Evolutionary conservation across 495 filamentous ascomycete genomes (phyloP).

Genomic region (Trichoderma erinaceum): DNA sequence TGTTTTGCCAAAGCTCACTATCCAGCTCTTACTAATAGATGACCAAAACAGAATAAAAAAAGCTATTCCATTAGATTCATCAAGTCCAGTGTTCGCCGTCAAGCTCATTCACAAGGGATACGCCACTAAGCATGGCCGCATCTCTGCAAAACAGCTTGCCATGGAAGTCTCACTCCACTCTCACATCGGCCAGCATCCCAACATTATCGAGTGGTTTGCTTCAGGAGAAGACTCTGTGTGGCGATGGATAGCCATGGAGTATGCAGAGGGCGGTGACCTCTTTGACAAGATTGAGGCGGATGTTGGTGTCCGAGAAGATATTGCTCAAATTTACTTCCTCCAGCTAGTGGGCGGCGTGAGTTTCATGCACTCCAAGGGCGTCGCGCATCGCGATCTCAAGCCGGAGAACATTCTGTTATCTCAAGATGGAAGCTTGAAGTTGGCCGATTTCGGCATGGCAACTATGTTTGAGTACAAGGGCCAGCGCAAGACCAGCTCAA

Average conservation of each 20-base stretch:
- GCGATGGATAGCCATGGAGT: slow-evolving; percentile 98
- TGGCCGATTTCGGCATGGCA: slow-evolving; percentile 95
- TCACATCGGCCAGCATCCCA: slow-evolving; percentile 79
- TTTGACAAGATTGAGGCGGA: slow-evolving; percentile 99
- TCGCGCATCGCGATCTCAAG: slow-evolving; percentile 86
- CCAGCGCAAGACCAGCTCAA: slow-evolving; percentile 67
- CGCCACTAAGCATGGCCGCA: slow-evolving; percentile 78
- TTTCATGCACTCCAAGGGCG: slow-evolving; percentile 90
- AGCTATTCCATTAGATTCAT: slow-evolving; percentile 63
- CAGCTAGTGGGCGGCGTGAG: slow-evolving; percentile 85
- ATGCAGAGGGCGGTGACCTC: slow-evolving; percentile 89
- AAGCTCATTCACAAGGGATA: slow-evolving; percentile 98
- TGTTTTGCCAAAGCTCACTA: neutral
- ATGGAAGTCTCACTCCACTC: slow-evolving; percentile 86
- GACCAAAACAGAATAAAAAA: slow-evolving; percentile 73
- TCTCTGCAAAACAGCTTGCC: slow-evolving; percentile 78
- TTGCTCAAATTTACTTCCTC: slow-evolving; percentile 93
- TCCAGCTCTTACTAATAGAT: slow-evolving; percentile 5
- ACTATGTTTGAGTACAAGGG: slow-evolving; percentile 89
- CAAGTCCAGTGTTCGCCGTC: slow-evolving; percentile 81
- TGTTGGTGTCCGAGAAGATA: slow-evolving; percentile 82
- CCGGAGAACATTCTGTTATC: slow-evolving; percentile 86
- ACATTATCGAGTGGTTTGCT: slow-evolving; percentile 87
- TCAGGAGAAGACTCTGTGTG: slow-evolving; percentile 83
- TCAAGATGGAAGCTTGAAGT: slow-evolving; percentile 78